These are phyloP conservation scores for Pseudonitzschia multiseries DNA, from an alignment of 108 stramenopile species.

Conservation along the genomic window DNA sequence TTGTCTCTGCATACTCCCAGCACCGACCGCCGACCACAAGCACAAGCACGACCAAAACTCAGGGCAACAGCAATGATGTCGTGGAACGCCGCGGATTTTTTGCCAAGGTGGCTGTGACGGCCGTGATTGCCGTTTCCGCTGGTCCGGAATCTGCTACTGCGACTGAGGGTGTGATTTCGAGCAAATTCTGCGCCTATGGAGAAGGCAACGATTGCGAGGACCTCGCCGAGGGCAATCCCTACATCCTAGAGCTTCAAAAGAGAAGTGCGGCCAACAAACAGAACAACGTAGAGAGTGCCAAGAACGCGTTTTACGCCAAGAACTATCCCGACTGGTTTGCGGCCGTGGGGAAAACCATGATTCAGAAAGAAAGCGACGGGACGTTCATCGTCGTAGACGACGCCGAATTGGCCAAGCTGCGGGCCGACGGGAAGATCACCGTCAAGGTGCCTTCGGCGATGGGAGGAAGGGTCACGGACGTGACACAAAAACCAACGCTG, in stretches of 20 bases:
- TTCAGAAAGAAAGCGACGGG: constrained; percentile 68
- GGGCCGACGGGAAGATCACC: constrained; percentile 48
- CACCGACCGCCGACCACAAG: too few species aligned
- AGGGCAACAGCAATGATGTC: too few species aligned
- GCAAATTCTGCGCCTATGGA: constrained; percentile 68
- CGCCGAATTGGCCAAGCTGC: constrained; percentile 52
- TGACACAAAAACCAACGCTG: constrained; percentile 82
- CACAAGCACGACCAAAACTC: too few species aligned
- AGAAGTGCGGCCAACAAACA: constrained; percentile 68
- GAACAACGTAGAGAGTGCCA: constrained; percentile 59
- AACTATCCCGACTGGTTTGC: constrained; percentile 86
- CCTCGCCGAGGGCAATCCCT: constrained; percentile 72
- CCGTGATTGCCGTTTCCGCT: too few species aligned
- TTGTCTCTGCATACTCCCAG: too few species aligned
- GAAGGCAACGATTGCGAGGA: constrained; percentile 73
- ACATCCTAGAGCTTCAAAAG: constrained; percentile 63
- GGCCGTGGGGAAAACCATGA: constrained; percentile 52
- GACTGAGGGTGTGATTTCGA: constrained; percentile 38
- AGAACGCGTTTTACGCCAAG: constrained; percentile 81
- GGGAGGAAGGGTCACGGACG: constrained; percentile 66
- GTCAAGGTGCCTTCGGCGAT: constrained; percentile 62
- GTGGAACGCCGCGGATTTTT: too few species aligned
- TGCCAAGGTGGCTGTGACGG: too few species aligned
- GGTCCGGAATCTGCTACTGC: neutral
- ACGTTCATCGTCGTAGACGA: constrained; percentile 54